Conservation (phyloP, 352 stramenopile genomes). For the Phytophthora nicotianae region DNA sequence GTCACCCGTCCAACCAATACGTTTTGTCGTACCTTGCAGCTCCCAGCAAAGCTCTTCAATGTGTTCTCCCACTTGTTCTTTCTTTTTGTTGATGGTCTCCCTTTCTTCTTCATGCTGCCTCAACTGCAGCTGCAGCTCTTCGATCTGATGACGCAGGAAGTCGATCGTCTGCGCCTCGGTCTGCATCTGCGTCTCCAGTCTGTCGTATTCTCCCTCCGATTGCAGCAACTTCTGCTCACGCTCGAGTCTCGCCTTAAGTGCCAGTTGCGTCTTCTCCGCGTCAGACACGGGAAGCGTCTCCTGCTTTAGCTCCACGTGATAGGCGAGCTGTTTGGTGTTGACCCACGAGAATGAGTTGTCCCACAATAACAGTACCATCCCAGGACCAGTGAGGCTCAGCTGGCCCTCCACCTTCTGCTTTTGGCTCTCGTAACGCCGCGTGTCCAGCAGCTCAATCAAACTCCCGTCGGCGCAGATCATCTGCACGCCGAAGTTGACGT, state of each 20-base stretch:
- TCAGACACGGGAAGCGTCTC: conserved; percentile 50
- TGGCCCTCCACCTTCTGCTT: conserved; percentile 48
- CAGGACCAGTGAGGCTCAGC: conserved; percentile 54
- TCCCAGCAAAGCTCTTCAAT: conserved; percentile 73
- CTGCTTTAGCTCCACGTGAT: conserved; percentile 72
- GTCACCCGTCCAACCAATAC: not conserved
- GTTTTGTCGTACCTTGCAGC: conserved; percentile 48
- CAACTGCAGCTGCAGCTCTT: conserved; percentile 52
- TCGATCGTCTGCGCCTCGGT: conserved; percentile 51
- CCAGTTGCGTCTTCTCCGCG: conserved; percentile 48
- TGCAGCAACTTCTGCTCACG: conserved; percentile 47
- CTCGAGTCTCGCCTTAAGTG: conserved; percentile 48
- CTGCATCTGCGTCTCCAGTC: conserved; percentile 50
- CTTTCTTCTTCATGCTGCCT: conserved; percentile 46
- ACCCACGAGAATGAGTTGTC: conserved; percentile 88
- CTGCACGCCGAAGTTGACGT: conserved; percentile 77
- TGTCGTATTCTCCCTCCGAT: conserved; percentile 42
- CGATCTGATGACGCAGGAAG: conserved; percentile 63
- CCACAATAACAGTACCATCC: conserved; percentile 71
- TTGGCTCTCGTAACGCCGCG: conserved; percentile 73
- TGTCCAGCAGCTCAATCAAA: conserved; percentile 55
- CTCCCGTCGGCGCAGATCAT: conserved; percentile 65
- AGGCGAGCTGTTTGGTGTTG: conserved; percentile 79
- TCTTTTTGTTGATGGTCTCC: conserved; percentile 36
- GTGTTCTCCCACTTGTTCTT: conserved; percentile 47